phyloP scores from a whole-genome alignment of 257 asterid species.

The Perilla frutescens region DNA sequence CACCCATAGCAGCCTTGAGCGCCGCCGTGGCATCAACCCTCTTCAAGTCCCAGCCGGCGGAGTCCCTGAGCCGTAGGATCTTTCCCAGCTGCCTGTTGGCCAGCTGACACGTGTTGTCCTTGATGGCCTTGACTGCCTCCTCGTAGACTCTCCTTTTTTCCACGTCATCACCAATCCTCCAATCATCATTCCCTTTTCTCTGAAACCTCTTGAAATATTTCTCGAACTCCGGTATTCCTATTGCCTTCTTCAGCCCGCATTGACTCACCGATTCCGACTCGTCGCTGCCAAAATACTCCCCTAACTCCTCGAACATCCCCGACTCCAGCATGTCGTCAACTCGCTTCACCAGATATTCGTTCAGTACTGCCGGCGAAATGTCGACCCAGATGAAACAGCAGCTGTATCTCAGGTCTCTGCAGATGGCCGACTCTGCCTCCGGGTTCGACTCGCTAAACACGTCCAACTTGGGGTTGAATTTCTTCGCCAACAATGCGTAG shows the following conservation, averaged over 20 bases:
- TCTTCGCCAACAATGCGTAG: slow-evolving; percentile 55
- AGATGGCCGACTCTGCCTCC: slow-evolving; percentile 4
- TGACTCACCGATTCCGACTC: slow-evolving; percentile 43
- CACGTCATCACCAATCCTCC: slow-evolving; percentile 30
- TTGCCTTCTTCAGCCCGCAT: slow-evolving; percentile 68
- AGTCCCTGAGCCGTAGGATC: slow-evolving; percentile 70
- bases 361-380: slow-evolving; percentile 56
- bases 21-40: slow-evolving; percentile 78
- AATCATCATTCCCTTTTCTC: slow-evolving; percentile 3
- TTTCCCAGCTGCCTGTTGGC: slow-evolving; percentile 70
- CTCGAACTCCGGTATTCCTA: slow-evolving; percentile 82
- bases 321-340: slow-evolving; percentile 81
- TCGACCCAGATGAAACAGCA: slow-evolving; percentile 87
- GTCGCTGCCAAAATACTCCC: slow-evolving; percentile 43
- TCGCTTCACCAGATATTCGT: slow-evolving; percentile 51
- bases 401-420: slow-evolving; percentile 54
- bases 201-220: slow-evolving; percentile 41
- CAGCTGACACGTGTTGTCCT: slow-evolving; percentile 76
- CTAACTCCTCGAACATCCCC: slow-evolving; percentile 78
- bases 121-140: slow-evolving; percentile 69
- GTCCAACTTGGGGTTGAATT: slow-evolving; percentile 49
- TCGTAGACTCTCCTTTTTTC: slow-evolving; percentile 42
- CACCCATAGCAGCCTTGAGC: slow-evolving; percentile 47
- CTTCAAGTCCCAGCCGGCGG: slow-evolving; percentile 75
- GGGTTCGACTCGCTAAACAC: slow-evolving; percentile 52